phyloP scores from a whole-genome alignment of 208 protist species.

The Crithidia fasciculata region DNA sequence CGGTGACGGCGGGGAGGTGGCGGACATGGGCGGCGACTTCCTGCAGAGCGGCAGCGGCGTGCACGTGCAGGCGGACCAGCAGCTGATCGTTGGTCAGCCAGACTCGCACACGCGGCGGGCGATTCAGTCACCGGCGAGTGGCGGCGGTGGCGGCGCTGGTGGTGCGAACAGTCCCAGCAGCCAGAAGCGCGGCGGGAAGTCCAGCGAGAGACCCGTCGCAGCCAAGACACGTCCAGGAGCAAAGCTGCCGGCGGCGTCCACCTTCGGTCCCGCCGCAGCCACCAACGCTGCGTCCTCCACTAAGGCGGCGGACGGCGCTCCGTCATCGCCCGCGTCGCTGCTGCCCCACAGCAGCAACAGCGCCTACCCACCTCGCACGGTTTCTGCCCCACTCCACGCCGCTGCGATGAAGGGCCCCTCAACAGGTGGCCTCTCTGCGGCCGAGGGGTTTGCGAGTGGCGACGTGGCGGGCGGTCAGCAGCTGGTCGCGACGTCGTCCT shows the following conservation, averaged over 20 bases:
- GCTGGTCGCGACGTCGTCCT: too few species aligned
- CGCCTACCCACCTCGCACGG: background rate
- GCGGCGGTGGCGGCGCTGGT: too few species aligned
- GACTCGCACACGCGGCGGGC: slow-evolving; percentile 1
- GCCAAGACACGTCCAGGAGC: too few species aligned
- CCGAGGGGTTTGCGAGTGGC: too few species aligned
- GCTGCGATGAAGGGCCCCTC: background rate
- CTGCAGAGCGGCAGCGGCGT: slow-evolving; percentile 2
- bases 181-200: too few species aligned
- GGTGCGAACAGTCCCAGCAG: background rate
- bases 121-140: background rate
- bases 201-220: too few species aligned
- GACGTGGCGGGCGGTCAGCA: background rate
- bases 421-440: too few species aligned
- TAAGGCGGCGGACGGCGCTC: too few species aligned
- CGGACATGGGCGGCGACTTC: slow-evolving; percentile 1
- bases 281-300: too few species aligned
- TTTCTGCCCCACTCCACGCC: slow-evolving; percentile 7
- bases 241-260: too few species aligned
- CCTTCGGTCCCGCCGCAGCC: too few species aligned
- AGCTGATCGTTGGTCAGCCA: background rate
- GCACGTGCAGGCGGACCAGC: slow-evolving; percentile 11
- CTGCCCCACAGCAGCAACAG: background rate
- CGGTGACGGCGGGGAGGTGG: background rate
- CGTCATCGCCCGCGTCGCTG: too few species aligned